phyloP scores from a whole-genome alignment of 805 yeast species.

The Starmerella roubikii region DNA sequence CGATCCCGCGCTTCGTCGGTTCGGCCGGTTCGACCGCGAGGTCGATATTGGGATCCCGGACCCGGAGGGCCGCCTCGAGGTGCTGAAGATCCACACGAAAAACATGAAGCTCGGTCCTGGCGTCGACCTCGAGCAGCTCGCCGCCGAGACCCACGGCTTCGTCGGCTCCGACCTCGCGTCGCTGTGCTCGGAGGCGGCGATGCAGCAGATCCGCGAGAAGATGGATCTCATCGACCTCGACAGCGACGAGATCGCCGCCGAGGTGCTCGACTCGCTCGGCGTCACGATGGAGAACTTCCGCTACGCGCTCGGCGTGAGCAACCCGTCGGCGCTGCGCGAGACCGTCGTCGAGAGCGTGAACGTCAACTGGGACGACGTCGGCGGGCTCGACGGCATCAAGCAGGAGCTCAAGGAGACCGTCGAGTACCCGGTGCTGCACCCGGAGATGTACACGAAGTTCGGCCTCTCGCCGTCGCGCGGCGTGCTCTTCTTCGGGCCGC shows the following conservation, averaged over 20 bases:
- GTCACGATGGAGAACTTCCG: conserved; percentile 98
- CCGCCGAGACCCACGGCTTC: conserved; percentile 96
- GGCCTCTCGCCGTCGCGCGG: conserved; percentile 98
- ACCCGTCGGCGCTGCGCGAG: conserved; percentile 98
- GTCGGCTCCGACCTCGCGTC: conserved; percentile 99
- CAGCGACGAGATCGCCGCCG: conserved; percentile 95
- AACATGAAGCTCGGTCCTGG: conserved; percentile 94
- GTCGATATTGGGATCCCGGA: conserved; percentile 90
- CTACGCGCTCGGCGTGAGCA: conserved; percentile 93
- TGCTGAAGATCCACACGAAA: conserved; percentile 92
- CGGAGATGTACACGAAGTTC: conserved; percentile 96
- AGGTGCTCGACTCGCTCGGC: conserved; percentile 86
- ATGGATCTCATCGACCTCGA: conserved; percentile 95
- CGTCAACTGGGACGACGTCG: conserved; percentile 98
- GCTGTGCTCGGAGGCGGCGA: conserved; percentile 98
- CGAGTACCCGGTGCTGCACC: conserved; percentile 96
- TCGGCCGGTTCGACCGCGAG: conserved; percentile 77
- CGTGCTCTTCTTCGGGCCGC: conserved; percentile 97
- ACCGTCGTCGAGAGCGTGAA: conserved; percentile 97
- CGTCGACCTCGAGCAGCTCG: conserved; percentile 90
- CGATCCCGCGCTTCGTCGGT: conserved; percentile 75
- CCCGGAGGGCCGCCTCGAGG: conserved; percentile 96
- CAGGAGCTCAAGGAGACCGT: conserved; percentile 96
- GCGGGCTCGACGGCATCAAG: conserved; percentile 94
- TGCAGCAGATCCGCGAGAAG: conserved; percentile 99